Base-by-base conservation (phyloP, 177 flowering plant species). In the Tripterygium wilfordii region DNA sequence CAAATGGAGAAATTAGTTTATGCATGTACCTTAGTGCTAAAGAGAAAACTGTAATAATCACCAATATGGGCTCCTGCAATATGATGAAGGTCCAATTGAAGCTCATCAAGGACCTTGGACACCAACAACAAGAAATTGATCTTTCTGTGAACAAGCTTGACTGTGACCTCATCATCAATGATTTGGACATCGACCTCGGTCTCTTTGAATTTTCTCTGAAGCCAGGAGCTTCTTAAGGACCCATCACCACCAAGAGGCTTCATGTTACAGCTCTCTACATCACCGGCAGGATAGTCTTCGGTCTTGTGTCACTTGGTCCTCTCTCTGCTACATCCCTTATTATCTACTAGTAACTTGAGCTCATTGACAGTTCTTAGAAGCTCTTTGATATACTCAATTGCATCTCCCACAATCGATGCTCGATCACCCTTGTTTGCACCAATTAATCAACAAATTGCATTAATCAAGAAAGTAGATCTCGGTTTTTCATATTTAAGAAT, bases 21-120 rank as follows among this genome's bases (percentile, higher is more conserved):
- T n/a, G n/a, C n/a, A n/a, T n/a, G n/a, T n/a, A 88, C 96, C 96
- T 92, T 92, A 59, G 94, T 66, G 63, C 89, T 92, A 66, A 89
- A 86, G 60, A 89, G 60, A 66, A 74, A 89, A 68, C 92, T 86
- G 55, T 75, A 80, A 48, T 72, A 62, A 40, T 86, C 96, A 2
- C 98, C 96, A 42, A 84, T 73, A 32, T 74, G 85, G 12, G 94
- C 98, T 2, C 97, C 98, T 5, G 96, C 88, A 49, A 79, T 87
- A 68, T 92, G 98, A 49, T 77, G 89, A 31, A 94, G 78, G 57
- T 89, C 92, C 28, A 94, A 62, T 58, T 83, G 88, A 44, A 94
- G 86, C 23, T 94, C 96, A 19, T 89, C 94, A 24, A 94, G 84
- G 24, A 79, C 73, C 56, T 69, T 80, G 23, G 97, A 91, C n/a